Percentiles rank a stretch among this genome's conserved stretches.
Evolutionary conservation across 169 alveolate genomes (phyloP).

Genomic region (Sarcocystis neurona): DNA sequence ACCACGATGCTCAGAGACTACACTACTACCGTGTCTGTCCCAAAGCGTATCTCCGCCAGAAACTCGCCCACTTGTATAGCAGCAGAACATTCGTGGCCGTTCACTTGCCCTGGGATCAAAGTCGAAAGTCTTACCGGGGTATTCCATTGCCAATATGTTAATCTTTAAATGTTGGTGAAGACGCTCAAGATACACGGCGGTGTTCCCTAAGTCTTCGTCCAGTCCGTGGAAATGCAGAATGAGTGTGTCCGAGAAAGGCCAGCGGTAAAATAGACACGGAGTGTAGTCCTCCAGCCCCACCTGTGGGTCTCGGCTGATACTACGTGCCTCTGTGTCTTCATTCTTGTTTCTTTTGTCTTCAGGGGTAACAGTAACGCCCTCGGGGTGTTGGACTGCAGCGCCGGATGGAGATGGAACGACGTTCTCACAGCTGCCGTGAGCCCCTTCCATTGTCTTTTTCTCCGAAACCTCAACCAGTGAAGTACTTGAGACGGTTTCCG

Average conservation of each 20-base stretch:
- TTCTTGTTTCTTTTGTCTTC: too few species aligned
- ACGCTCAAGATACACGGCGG: neutral
- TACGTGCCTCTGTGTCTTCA: too few species aligned
- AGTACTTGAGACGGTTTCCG: too few species aligned
- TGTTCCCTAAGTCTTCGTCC: slow-evolving; percentile 20
- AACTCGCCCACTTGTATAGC: neutral
- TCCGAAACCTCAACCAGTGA: too few species aligned
- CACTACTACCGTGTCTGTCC: neutral
- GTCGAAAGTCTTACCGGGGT: neutral
- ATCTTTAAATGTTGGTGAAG: neutral
- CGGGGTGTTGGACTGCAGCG: too few species aligned
- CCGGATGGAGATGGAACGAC: too few species aligned
- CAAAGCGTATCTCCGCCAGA: neutral
- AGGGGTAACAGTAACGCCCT: too few species aligned
- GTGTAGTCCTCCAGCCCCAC: neutral
- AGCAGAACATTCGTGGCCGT: neutral
- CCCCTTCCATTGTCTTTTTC: too few species aligned
- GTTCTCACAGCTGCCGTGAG: too few species aligned
- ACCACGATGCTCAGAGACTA: neutral
- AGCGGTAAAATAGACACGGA: slow-evolving; percentile 28
- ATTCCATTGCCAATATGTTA: slow-evolving; percentile 23
- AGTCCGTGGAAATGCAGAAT: neutral
- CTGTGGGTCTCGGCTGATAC: too few species aligned
- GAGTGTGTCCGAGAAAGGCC: neutral
- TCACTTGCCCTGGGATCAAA: neutral